Evolutionary conservation across 345 rosid species (phyloP), one percentile per base, ranked within the genome.

Genomic region (Isatis tinctoria): DNA sequence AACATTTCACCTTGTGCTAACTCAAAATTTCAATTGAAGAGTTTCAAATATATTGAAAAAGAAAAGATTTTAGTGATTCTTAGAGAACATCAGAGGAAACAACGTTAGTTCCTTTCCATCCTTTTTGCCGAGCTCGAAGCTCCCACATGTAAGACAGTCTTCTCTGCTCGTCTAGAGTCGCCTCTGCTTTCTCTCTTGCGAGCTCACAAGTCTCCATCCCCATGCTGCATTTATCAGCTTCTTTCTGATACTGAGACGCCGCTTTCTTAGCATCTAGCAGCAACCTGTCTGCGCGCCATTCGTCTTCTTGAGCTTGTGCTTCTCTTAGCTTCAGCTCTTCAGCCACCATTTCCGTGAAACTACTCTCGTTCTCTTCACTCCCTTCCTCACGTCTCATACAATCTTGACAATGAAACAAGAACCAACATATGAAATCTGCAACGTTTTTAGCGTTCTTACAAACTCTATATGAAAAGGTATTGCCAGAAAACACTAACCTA

Each of bases 121-220:
- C 86, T 56, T 70, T 69, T 40, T 83, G 82, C 36, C 76, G 81
- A 75, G 84, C 86, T 72, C 82, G 71, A 44, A 78, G 69, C 72
- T 83, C 77, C 86, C 86, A 83, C 72, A 69, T 80, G 60, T 72
- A 80, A 47, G 82, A 79, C 11, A 79, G 70, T 45, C 70, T 79
- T 60, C 77, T 80, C 73, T 89, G 92, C 30, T 77, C 84, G 41
- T 79, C 81, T 8, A 87, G 60, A 10, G 82, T 74, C 6, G 73
- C 82, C 35, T 87, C 92, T 64, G 86, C 78, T 70, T 75, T 85
- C 82, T 89, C 88, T 69, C 92, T 82, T 20, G 86, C 90, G 64
- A 65, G 83, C 72, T 87, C 92, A 47, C 95, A 89, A 14, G 92
- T 89, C 73, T 84, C 88, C 87, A 89, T 85, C 20, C 92, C 92